Conservation (phyloP, 768 basidiomycete genomes). For the Boletus rubescentipes region DNA sequence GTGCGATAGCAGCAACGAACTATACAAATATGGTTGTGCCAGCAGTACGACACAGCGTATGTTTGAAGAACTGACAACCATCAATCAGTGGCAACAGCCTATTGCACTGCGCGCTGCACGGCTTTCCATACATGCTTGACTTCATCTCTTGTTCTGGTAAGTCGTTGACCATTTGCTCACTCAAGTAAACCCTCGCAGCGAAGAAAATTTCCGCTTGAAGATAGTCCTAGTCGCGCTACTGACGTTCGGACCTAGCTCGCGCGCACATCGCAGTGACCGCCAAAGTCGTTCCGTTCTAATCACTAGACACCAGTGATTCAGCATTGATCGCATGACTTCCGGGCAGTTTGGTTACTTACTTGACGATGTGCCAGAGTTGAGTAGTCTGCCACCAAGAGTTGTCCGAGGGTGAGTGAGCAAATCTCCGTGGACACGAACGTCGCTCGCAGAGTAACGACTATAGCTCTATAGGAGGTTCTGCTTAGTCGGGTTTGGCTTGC, state of each 20-base stretch:
- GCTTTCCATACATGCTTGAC: too few species aligned
- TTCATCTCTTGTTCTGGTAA: background rate
- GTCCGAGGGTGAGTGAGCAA: background rate
- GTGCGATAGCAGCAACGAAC: background rate
- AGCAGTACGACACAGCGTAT: background rate
- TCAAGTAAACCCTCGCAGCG: constrained; percentile 5
- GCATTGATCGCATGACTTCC: background rate
- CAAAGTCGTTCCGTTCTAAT: background rate
- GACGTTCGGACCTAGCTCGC: background rate
- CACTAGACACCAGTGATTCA: background rate
- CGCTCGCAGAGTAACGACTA: constrained; percentile 2
- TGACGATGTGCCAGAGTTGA: background rate
- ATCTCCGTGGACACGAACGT: background rate
- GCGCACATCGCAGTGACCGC: constrained; percentile 5
- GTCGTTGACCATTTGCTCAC: background rate
- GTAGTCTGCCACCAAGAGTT: too few species aligned
- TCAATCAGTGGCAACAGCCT: background rate
- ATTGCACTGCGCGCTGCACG: background rate
- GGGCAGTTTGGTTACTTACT: background rate
- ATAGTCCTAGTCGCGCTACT: background rate
- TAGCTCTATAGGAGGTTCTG: background rate
- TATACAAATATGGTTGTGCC: background rate
- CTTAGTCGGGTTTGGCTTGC: background rate
- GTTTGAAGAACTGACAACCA: constrained; percentile 4
- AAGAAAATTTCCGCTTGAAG: constrained; percentile 7